Base-by-base conservation (phyloP, 257 asterid genomes). In the Paulownia fortunei region DNA sequence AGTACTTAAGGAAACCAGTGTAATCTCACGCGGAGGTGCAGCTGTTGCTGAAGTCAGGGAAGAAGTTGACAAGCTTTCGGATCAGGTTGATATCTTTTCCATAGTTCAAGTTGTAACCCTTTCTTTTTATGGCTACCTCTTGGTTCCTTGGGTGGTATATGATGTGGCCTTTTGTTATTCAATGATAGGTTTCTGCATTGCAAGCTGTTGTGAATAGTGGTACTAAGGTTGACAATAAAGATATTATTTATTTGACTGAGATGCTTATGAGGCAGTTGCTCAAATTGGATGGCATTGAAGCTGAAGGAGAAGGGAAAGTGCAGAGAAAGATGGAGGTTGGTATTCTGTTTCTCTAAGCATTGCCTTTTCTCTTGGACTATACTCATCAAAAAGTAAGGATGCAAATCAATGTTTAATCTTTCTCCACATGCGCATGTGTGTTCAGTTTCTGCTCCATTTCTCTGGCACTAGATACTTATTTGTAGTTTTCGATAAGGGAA, bases 181-280 rank as follows among this genome's bases (percentile, higher is more conserved):
- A 69, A 65, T 47, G 66, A 56, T 47, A 92, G 99, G 93, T 90
- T 60, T 81, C 87, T 61, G 96, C 97, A 37, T 34, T 94, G 74
- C 86, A 90, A 91, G 86, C 85, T 51, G 96, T 89, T 75, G 76
- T 92, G 58, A 74, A 84, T 68, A 82, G 87, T 73, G 94, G 93
- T 32, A 82, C 88, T 18, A 81, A 83, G 82, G 88, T 89, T 42
- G 92, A 90, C 15, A 89, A 81, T 62, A 94, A 88, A 78, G 88
- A 82, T 72, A 76, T 94, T 72, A 46, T 89, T 83, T 93, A 77
- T 74, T 61, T 92, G 75, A 84, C 91, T 0, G 98, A 94, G 89
- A 92, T 94, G 99, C 93, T 94, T 73, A 91, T 91, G 98, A 86
- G 97, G 77, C 92, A 90, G 81, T 81, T 94, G 79, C 92, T 94